A percentile compares a stretch with the other conserved stretches of the same genome.
Evolutionary conservation across 805 yeast species (phyloP).

Genomic region (Ogataea methanolica): DNA sequence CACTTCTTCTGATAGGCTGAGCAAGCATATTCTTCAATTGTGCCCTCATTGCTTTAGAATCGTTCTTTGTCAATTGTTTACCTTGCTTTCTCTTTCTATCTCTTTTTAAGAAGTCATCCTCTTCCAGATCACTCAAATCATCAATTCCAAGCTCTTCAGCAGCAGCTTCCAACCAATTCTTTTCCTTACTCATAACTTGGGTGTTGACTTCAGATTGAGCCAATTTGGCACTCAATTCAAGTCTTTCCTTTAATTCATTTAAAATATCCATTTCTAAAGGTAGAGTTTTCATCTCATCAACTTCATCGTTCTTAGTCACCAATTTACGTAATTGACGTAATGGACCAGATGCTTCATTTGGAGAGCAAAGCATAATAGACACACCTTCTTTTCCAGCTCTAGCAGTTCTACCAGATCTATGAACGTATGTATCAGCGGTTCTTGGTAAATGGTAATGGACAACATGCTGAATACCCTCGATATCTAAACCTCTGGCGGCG

Average conservation of each 20-base stretch:
- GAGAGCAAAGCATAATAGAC: slow-evolving; percentile 88
- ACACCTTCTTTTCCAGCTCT: slow-evolving; percentile 94
- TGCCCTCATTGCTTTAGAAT: slow-evolving; percentile 40
- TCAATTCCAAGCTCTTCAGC: slow-evolving; percentile 92
- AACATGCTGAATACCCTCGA: slow-evolving; percentile 86
- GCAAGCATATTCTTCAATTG: slow-evolving; percentile 51
- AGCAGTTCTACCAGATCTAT: slow-evolving; percentile 98
- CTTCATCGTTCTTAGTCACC: slow-evolving; percentile 32
- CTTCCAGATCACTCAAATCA: slow-evolving; percentile 60
- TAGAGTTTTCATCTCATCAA: slow-evolving; percentile 56
- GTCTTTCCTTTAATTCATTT: slow-evolving; percentile 64
- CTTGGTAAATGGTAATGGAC: slow-evolving; percentile 95
- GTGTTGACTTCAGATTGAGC: slow-evolving; percentile 67
- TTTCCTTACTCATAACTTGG: slow-evolving; percentile 55
- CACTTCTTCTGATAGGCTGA: slow-evolving; percentile 54
- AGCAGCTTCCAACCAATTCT: slow-evolving; percentile 80
- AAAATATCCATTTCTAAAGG: slow-evolving; percentile 76
- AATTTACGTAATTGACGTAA: slow-evolving; percentile 67
- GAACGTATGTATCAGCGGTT: slow-evolving; percentile 90
- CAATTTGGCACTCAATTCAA: slow-evolving; percentile 61
- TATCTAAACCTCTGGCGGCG: slow-evolving; percentile 97
- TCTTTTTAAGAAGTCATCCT: slow-evolving; percentile 62
- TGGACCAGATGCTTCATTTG: slow-evolving; percentile 90
- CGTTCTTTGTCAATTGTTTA: slow-evolving; percentile 48
- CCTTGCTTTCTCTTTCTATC: slow-evolving; percentile 53